These are phyloP conservation scores for Dichotomopilus funicola DNA, from an alignment of 2,329 filamentous ascomycete genomes.

Conservation along the genomic window DNA sequence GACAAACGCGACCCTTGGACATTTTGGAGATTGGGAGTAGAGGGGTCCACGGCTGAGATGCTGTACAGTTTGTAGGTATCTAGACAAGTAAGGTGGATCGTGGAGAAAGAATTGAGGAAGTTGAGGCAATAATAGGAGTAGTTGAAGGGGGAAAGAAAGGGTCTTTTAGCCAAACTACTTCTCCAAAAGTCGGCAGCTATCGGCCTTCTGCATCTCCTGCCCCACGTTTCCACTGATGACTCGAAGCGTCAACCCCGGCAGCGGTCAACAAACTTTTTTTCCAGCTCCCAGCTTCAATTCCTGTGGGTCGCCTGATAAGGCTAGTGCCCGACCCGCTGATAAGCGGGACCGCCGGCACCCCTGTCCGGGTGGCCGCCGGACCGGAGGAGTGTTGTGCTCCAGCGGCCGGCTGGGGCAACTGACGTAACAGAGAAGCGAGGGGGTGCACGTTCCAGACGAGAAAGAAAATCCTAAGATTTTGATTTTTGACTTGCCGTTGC, in stretches of 20 bases:
- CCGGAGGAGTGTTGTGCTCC: too few relatives aligned
- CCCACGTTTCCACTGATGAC: slow-evolving; percentile 6
- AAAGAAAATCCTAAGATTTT: not conserved
- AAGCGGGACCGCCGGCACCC: slow-evolving; percentile 1
- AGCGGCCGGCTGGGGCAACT: not conserved
- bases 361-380: not conserved
- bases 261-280: slow-evolving; percentile 14
- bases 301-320: slow-evolving; percentile 9
- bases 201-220: not conserved
- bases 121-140: not conserved
- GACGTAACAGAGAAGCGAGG: slow-evolving; percentile 2
- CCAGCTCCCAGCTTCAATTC: not conserved
- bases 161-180: not conserved
- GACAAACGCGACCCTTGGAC: slow-evolving; percentile 31
- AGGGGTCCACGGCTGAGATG: not conserved
- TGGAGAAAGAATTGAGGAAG: not conserved
- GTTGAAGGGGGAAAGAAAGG: not conserved
- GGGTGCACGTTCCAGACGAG: not conserved
- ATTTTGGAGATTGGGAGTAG: slow-evolving; percentile 17
- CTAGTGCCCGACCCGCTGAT: not conserved
- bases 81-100: not conserved
- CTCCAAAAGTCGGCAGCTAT: not conserved
- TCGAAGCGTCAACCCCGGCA: slow-evolving; percentile 3
- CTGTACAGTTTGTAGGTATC: not conserved
- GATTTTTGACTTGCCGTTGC: not conserved